These are phyloP conservation scores for Aureobasidium sp. DNA, from an alignment of 2,329 filamentous ascomycete genomes.

Conservation along the genomic window DNA sequence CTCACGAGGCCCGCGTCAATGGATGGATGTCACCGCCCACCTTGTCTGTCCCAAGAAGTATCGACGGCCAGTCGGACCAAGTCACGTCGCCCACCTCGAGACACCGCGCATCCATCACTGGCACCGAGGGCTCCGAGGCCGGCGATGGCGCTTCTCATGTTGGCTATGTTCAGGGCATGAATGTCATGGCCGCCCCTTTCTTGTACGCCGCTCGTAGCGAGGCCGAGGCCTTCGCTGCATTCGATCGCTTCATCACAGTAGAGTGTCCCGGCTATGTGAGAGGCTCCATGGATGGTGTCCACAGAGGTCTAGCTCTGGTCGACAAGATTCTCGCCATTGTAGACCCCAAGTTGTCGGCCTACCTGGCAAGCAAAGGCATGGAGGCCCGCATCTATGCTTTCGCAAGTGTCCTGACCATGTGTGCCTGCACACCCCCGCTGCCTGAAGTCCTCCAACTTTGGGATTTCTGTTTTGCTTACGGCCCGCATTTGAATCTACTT, in stretches of 20 bases:
- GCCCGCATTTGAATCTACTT: conserved; percentile 85
- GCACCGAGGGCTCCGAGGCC: conserved; percentile 55
- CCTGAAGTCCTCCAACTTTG: conserved; percentile 88
- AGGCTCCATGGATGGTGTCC: conserved; percentile 94
- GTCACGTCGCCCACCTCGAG: conserved; percentile 27
- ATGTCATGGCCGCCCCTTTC: conserved; percentile 91
- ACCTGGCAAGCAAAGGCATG: conserved; percentile 78
- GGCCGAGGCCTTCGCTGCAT: conserved; percentile 86
- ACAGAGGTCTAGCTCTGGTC: conserved; percentile 81
- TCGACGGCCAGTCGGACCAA: conserved; percentile 40
- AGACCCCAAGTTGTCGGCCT: conserved; percentile 75
- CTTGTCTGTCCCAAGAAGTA: conserved; percentile 39
- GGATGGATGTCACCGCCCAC: conserved; percentile 43
- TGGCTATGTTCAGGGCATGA: conserved; percentile 98
- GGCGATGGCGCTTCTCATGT: conserved; percentile 54
- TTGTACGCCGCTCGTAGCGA: conserved; percentile 91
- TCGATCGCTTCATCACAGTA: conserved; percentile 74
- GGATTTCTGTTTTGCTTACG: conserved; percentile 97
- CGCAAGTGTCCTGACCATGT: conserved; percentile 86
- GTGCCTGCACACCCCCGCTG: conserved; percentile 88
- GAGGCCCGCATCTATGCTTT: conserved; percentile 95
- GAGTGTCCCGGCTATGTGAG: conserved; percentile 92
- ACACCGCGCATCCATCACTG: conserved; percentile 35
- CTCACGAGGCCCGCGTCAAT: conserved; percentile 50
- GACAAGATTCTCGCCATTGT: conserved; percentile 88